A percentile compares a stretch with the other conserved stretches of the same genome.
Evolutionary conservation across 306 rosid species (phyloP).

Genomic region (Mimosa bimucronata): DNA sequence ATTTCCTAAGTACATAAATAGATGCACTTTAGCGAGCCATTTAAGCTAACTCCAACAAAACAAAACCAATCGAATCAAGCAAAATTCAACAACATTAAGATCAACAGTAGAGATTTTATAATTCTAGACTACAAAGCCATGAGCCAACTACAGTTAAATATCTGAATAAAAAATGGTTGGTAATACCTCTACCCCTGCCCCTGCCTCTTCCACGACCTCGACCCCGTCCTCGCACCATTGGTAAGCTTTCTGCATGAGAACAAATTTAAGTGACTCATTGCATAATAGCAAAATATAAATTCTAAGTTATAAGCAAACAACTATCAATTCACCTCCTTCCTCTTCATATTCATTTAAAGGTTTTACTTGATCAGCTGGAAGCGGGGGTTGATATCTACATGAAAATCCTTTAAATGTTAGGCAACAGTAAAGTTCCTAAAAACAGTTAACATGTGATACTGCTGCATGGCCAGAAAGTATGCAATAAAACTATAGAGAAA

Average conservation of each 20-base stretch:
- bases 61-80: not conserved
- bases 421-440: not conserved
- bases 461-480: not conserved
- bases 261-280: slow-evolving; percentile 17
- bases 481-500: not conserved
- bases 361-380: slow-evolving; percentile 82
- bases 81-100: slow-evolving; percentile 4
- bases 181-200: slow-evolving; percentile 74
- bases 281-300: slow-evolving; percentile 7
- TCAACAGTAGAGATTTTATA: not conserved
- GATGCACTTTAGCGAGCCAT: slow-evolving; percentile 4
- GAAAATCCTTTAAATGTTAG: slow-evolving; percentile 25
- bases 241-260: slow-evolving; percentile 66
- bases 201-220: slow-evolving; percentile 75
- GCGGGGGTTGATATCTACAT: slow-evolving; percentile 81
- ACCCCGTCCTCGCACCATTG: slow-evolving; percentile 67
- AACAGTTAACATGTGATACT: not conserved
- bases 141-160: slow-evolving; percentile 17
- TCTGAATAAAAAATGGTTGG: slow-evolving; percentile 23
- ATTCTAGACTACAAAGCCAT: not conserved
- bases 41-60: slow-evolving; percentile 1
- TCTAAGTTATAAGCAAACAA: slow-evolving; percentile 9
- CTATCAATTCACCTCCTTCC: slow-evolving; percentile 65
- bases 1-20: slow-evolving; percentile 47
- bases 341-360: slow-evolving; percentile 76